Base-by-base conservation (phyloP, 306 rosid species). In the Cucurbita argyrosperma region DNA sequence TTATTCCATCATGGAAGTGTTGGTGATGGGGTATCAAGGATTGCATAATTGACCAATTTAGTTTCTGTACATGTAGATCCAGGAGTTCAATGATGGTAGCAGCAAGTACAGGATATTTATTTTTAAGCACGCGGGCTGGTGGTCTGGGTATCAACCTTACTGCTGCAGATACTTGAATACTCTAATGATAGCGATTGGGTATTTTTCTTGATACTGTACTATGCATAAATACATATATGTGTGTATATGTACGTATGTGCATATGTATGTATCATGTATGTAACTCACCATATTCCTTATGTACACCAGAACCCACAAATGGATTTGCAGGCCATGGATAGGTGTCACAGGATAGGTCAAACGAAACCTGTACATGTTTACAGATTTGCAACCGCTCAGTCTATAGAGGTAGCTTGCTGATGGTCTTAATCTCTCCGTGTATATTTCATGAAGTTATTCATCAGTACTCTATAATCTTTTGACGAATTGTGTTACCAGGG, bases 121-220 rank as follows among this genome's bases (percentile, higher is more conserved):
- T 74, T 74, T 88, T 91, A 53, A 91, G 96, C 82, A 95, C 99
- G 56, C 85, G 97, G 85, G 97, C 99, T 69, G 99, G 99, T 80
- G 99, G 99, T 69, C 74, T 95, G 88, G 97, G 97, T 69, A 95
- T 95, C 54, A 95, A 95, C 79, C 99, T 95, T 53, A 95, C 99
- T 57, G 92, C 96, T 10, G 99, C 99, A 43, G 99, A 95, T 81
- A 95, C 99, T 64, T 91, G 97, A 83, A 91, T 95, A 71, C 89
- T 95, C 79, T 95, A 95, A 95, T 74, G 97, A 95, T 80, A 95
- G 99, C 78, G 99, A 95, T 66, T 95, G 99, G 99, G 99, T 95
- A 91, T 60, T 79, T 65, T 11, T 63, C 75, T 65, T 57, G 42
- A 74, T 38, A 64, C 64, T 14, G 3, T 37, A 37, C 18, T 70